Evolutionary conservation across 345 rosid species (phyloP).

Genomic region (sweet orange (Citrus sinensis)): DNA sequence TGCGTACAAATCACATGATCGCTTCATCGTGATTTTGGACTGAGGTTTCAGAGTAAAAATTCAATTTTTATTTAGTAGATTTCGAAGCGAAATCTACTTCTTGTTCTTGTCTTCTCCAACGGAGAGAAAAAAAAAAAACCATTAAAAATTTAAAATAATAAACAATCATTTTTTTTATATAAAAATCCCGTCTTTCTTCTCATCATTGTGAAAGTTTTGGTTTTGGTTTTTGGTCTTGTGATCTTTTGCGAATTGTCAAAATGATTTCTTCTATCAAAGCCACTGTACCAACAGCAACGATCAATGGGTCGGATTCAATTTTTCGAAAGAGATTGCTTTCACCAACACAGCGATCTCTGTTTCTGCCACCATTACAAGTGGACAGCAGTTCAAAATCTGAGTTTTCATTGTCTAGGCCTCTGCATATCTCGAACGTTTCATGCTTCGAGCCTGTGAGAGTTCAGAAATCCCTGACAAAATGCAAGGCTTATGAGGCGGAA

Average conservation of each 20-base stretch:
- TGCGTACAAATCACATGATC: slow-evolving; percentile 22
- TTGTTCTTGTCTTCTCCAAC: background rate
- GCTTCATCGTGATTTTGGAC: slow-evolving; percentile 10
- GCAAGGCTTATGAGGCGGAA: slow-evolving; percentile 88
- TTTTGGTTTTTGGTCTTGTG: background rate
- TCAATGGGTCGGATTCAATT: slow-evolving; percentile 40
- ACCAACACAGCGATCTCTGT: slow-evolving; percentile 30
- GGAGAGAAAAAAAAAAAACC: background rate
- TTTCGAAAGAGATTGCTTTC: slow-evolving; percentile 28
- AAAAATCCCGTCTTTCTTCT: background rate
- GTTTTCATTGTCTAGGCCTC: slow-evolving; percentile 54
- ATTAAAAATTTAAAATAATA: background rate
- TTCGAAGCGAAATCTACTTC: slow-evolving; percentile 1
- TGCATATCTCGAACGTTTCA: slow-evolving; percentile 50
- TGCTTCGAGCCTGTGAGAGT: slow-evolving; percentile 23
- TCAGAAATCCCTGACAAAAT: slow-evolving; percentile 37
- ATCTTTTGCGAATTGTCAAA: slow-evolving; percentile 1
- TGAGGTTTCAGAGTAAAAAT: slow-evolving; percentile 29
- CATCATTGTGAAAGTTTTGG: background rate
- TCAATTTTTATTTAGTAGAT: background rate
- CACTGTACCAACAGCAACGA: slow-evolving; percentile 28
- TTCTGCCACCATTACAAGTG: slow-evolving; percentile 33
- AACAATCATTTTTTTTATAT: too few relatives aligned
- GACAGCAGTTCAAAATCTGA: slow-evolving; percentile 18
- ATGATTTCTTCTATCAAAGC: slow-evolving; percentile 47